Conservation (phyloP, 2,329 filamentous ascomycete genomes). For the Cladosporium halotolerans region DNA sequence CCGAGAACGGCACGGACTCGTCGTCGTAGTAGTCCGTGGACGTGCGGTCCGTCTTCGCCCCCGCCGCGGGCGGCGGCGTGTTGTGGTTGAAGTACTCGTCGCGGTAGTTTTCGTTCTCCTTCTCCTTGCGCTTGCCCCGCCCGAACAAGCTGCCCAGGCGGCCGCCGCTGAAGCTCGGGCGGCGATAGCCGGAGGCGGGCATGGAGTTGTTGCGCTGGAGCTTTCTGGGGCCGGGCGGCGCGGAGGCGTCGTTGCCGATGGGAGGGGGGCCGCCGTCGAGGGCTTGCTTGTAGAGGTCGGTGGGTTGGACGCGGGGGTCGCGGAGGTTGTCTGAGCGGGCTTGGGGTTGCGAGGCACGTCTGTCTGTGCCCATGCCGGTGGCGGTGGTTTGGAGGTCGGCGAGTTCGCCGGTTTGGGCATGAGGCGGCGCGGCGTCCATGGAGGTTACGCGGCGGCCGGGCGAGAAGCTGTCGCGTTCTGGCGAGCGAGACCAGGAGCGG, state of each 20-base stretch:
- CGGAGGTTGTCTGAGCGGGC: slow-evolving; percentile 4
- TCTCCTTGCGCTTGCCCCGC: slow-evolving; percentile 1
- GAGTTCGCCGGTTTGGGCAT: not conserved
- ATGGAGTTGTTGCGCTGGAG: slow-evolving; percentile 11
- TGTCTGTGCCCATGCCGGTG: slow-evolving; percentile 14
- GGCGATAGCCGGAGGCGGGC: slow-evolving; percentile 4
- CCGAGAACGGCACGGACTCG: slow-evolving; percentile 22
- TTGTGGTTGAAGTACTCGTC: slow-evolving; percentile 3
- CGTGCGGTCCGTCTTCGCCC: not conserved
- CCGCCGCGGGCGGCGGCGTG: slow-evolving; percentile 1
- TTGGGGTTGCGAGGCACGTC: slow-evolving; percentile 1
- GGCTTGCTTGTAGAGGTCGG: slow-evolving; percentile 18
- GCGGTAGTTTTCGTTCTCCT: not conserved
- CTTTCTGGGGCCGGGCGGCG: not conserved
- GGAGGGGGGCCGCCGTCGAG: slow-evolving; percentile 22
- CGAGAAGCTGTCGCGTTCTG: slow-evolving; percentile 14
- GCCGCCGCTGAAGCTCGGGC: slow-evolving; percentile 9
- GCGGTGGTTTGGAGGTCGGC: slow-evolving; percentile 13
- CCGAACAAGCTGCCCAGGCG: slow-evolving; percentile 6
- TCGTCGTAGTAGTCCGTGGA: slow-evolving; percentile 16
- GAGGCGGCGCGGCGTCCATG: not conserved
- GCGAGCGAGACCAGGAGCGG: slow-evolving; percentile 14
- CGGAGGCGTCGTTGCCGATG: slow-evolving; percentile 14
- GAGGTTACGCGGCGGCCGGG: slow-evolving; percentile 4
- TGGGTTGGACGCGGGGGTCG: slow-evolving; percentile 8